These are phyloP conservation scores for Pontederia paniculata DNA, from an alignment of 176 grass and related monocot species.

Conservation along the genomic window DNA sequence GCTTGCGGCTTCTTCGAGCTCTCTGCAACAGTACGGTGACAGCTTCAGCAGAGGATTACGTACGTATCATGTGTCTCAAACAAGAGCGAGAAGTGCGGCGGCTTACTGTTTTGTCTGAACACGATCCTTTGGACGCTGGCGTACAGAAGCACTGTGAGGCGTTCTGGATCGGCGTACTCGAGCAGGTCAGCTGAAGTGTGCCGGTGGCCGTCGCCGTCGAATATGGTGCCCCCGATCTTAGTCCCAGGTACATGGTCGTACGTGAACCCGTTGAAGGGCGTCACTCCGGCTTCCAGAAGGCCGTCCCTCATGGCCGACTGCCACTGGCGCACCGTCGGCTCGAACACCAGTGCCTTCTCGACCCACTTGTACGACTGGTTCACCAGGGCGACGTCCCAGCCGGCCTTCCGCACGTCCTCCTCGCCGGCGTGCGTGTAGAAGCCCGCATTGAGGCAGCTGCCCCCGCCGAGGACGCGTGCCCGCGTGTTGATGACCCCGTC, in stretches of 20 bases:
- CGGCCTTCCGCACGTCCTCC: slow-evolving; percentile 28
- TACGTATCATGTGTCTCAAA: neutral
- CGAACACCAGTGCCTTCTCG: slow-evolving; percentile 61
- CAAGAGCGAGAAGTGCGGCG: neutral
- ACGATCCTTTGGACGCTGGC: slow-evolving; percentile 62
- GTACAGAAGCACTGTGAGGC: slow-evolving; percentile 53
- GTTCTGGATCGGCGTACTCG: slow-evolving; percentile 41
- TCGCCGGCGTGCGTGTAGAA: slow-evolving; percentile 75
- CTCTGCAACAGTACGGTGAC: neutral
- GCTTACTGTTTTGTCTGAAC: slow-evolving; percentile 36
- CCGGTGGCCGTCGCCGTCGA: slow-evolving; percentile 53
- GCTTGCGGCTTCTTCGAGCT: slow-evolving; percentile 40
- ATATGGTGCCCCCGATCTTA: slow-evolving; percentile 82
- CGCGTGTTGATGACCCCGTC: slow-evolving; percentile 85
- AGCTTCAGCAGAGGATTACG: too few relatives aligned
- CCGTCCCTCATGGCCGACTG: slow-evolving; percentile 55
- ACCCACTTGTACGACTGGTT: slow-evolving; percentile 77
- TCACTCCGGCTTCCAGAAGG: slow-evolving; percentile 62
- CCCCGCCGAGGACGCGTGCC: slow-evolving; percentile 64
- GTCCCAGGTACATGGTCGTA: slow-evolving; percentile 68
- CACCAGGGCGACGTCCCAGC: slow-evolving; percentile 59
- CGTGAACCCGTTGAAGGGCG: slow-evolving; percentile 80
- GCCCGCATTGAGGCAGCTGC: slow-evolving; percentile 78
- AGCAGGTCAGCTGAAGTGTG: slow-evolving; percentile 80
- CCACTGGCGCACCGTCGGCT: slow-evolving; percentile 72